Conservation (phyloP, 1,284 basidiomycete genomes). For the Papiliotrema fonsecae region DNA sequence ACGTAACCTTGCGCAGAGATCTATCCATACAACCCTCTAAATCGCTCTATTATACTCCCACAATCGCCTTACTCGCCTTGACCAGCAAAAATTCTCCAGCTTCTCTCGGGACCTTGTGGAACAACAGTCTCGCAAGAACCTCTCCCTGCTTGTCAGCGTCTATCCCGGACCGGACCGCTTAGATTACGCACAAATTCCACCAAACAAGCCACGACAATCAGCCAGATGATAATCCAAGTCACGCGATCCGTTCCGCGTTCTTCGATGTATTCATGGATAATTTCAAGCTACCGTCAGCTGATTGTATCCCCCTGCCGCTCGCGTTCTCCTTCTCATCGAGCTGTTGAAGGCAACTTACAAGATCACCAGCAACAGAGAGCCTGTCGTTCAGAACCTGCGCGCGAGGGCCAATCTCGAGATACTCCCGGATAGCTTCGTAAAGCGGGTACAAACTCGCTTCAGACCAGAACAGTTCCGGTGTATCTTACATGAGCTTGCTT, state of each 20-base stretch:
- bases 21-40: no score
- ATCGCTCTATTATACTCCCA: no score
- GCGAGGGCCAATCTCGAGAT: slow-evolving; percentile 83
- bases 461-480: slow-evolving; percentile 92
- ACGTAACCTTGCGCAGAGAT: no score
- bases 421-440: slow-evolving; percentile 90
- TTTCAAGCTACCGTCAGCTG: slow-evolving; percentile 61
- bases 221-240: slow-evolving; percentile 92
- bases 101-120: slow-evolving; percentile 46
- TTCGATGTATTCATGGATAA: slow-evolving; percentile 90
- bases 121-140: slow-evolving; percentile 71
- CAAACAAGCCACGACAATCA: slow-evolving; percentile 81
- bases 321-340: no score
- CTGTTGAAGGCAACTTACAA: slow-evolving; percentile 54
- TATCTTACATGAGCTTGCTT: slow-evolving; percentile 52
- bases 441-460: slow-evolving; percentile 83
- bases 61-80: slow-evolving; percentile 16
- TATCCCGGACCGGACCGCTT: no score
- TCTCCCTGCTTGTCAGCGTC: slow-evolving; percentile 59
- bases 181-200: slow-evolving; percentile 45
- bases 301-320: not conserved
- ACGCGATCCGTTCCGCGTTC: slow-evolving; percentile 88
- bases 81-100: slow-evolving; percentile 28
- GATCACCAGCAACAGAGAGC: slow-evolving; percentile 77
- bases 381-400: slow-evolving; percentile 87